Evolutionary conservation across 257 asterid genomes (phyloP).

Genomic region (Knoxia roxburghii): DNA sequence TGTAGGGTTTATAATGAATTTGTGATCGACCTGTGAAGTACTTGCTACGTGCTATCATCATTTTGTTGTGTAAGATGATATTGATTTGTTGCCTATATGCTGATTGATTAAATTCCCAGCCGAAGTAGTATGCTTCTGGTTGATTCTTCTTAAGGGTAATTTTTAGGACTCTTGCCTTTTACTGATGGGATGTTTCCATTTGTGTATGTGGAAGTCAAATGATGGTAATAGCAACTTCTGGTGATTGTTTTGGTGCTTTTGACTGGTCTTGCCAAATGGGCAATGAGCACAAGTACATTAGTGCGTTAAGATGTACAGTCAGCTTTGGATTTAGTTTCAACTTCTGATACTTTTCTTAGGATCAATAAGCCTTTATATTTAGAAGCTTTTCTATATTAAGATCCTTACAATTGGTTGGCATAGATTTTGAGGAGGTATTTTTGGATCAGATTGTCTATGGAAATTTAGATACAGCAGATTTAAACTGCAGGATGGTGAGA

Average conservation of each 20-base stretch:
- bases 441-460: neutral
- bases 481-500: too few relatives aligned
- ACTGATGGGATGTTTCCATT: neutral
- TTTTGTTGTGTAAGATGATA: neutral
- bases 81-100: constrained; percentile 1
- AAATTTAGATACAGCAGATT: neutral
- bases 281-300: neutral
- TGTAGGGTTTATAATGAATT: neutral
- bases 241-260: neutral
- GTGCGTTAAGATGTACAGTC: neutral
- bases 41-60: too few relatives aligned
- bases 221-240: neutral
- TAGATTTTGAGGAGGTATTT: neutral
- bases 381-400: neutral
- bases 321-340: neutral
- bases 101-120: constrained; percentile 5
- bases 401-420: neutral
- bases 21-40: neutral
- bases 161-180: neutral
- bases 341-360: neutral
- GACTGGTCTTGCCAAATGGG: neutral
- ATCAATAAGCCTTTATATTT: neutral
- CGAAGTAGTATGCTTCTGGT: neutral
- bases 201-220: neutral
- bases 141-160: neutral